These are phyloP conservation scores for Gautieria morchelliformis DNA, from an alignment of 768 basidiomycete genomes.

Conservation along the genomic window DNA sequence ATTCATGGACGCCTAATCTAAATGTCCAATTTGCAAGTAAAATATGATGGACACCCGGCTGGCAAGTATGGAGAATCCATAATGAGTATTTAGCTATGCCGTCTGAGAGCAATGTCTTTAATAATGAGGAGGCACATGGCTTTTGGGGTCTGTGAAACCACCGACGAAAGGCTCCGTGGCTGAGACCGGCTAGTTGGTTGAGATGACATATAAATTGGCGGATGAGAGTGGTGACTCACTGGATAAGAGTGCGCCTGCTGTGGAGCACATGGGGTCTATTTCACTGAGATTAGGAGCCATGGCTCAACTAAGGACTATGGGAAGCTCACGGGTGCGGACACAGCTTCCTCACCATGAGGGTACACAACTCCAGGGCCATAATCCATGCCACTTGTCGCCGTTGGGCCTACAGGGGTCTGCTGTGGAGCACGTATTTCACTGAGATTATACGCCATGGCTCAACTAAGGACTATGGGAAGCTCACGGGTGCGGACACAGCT, in stretches of 20 bases:
- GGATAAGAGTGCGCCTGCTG: not conserved
- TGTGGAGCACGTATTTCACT: too few relatives aligned
- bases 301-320: not conserved
- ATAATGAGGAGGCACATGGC: not conserved
- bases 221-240: not conserved
- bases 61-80: too few relatives aligned
- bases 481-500: too few relatives aligned
- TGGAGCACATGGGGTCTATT: not conserved
- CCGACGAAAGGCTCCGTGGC: not conserved
- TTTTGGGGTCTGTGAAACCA: not conserved
- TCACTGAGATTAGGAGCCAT: not conserved
- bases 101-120: not conserved
- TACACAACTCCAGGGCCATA: not conserved
- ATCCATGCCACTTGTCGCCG: not conserved
- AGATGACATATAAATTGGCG: not conserved
- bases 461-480: too few relatives aligned
- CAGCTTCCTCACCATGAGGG: not conserved
- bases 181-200: not conserved
- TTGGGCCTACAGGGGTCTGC: too few relatives aligned
- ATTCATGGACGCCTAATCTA: too few relatives aligned
- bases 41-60: too few relatives aligned
- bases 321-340: not conserved
- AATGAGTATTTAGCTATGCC: not conserved
- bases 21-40: too few relatives aligned
- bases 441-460: too few relatives aligned